These are phyloP conservation scores for Fusarium kyushuense DNA, from an alignment of 2,329 filamentous ascomycete genomes.

Conservation along the genomic window DNA sequence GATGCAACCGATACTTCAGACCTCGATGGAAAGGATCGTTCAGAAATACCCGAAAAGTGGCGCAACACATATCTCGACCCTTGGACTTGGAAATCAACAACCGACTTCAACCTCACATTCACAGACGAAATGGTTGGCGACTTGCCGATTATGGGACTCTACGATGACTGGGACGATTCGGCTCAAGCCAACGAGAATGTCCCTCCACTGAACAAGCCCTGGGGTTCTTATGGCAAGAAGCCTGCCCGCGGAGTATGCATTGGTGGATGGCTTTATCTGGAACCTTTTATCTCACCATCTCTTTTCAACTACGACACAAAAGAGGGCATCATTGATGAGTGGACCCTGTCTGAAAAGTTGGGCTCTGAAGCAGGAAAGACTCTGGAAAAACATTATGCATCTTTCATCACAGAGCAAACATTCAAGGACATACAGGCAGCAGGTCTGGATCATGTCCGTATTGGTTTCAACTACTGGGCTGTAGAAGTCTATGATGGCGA, in stretches of 20 bases:
- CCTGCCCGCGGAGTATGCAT: constrained; percentile 92
- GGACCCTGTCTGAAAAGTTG: constrained; percentile 78
- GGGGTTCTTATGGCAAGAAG: constrained; percentile 79
- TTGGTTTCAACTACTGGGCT: constrained; percentile 96
- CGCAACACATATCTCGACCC: constrained; percentile 86
- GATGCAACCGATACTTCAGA: constrained; percentile 49
- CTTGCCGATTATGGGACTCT: constrained; percentile 90
- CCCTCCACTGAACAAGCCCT: constrained; percentile 78
- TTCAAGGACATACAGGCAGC: constrained; percentile 88
- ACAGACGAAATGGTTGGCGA: constrained; percentile 86
- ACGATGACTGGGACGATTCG: constrained; percentile 87
- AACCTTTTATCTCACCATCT: constrained; percentile 96
- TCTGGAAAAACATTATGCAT: constrained; percentile 92
- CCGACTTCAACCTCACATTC: constrained; percentile 94
- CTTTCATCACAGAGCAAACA: constrained; percentile 85
- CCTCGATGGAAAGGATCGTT: constrained; percentile 65
- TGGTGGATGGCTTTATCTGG: constrained; percentile 92
- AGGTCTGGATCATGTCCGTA: constrained; percentile 95
- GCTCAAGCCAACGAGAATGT: constrained; percentile 81
- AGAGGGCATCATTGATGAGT: constrained; percentile 86
- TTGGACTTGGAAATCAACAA: constrained; percentile 90
- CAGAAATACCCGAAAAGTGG: constrained; percentile 72
- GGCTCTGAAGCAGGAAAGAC: constrained; percentile 74
- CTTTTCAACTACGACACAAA: constrained; percentile 78
- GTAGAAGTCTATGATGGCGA: constrained; percentile 86